Evolutionary conservation across 169 alveolate genomes (phyloP).

Genomic region (Plasmodium adleri): DNA sequence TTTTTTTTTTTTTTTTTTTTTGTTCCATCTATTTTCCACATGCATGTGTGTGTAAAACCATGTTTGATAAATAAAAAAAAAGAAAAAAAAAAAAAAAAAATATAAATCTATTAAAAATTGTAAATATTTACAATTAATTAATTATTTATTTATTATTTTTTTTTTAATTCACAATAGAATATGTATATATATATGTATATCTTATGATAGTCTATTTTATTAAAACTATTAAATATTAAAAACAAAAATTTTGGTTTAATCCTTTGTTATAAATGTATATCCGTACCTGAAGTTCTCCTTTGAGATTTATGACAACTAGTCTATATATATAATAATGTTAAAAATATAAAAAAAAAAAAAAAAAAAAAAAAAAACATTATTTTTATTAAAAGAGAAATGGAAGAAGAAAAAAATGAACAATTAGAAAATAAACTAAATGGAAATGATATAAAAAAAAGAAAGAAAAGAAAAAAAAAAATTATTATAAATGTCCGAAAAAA

Average conservation of each 20-base stretch:
- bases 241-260: no score
- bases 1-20: slow-evolving; percentile 16
- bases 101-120: slow-evolving; percentile 21
- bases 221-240: no score
- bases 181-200: no score
- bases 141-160: no score
- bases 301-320: no score
- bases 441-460: slow-evolving; percentile 24
- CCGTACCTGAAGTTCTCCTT: no score
- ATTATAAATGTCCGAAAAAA: slow-evolving; percentile 45
- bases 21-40: slow-evolving; percentile 1
- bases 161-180: no score
- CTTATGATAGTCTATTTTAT: no score
- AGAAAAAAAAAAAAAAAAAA: slow-evolving; percentile 16
- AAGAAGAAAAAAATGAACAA: slow-evolving; percentile 16
- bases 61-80: slow-evolving; percentile 7
- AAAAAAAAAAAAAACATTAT: background rate
- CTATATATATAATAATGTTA: background rate
- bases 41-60: slow-evolving; percentile 17
- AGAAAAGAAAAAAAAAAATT: slow-evolving; percentile 56
- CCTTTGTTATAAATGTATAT: no score
- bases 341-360: slow-evolving; percentile 3
- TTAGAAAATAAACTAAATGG: slow-evolving; percentile 4
- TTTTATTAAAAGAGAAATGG: slow-evolving; percentile 17
- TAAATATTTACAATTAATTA: background rate